Evolutionary conservation across 805 yeast species (phyloP).

Genomic region (Myxozyma mucilagina): DNA sequence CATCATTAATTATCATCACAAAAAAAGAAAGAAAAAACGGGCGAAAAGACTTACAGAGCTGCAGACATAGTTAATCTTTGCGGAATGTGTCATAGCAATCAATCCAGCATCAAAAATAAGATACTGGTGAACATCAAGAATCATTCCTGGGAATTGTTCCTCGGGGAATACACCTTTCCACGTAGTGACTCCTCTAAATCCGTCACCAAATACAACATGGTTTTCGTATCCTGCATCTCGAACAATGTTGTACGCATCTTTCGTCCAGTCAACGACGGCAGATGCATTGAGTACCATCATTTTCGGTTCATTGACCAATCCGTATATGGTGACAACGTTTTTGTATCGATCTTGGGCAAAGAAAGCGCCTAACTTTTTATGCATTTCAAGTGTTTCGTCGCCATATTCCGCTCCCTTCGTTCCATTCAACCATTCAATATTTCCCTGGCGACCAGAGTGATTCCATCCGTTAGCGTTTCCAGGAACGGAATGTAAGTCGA

Average conservation of each 20-base stretch:
- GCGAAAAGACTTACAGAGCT: conserved; percentile 30
- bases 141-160: conserved; percentile 56
- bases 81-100: conserved; percentile 38
- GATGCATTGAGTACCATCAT: conserved; percentile 53
- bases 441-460: conserved; percentile 67
- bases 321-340: conserved; percentile 75
- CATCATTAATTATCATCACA: background rate
- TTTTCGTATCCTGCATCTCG: conserved; percentile 52
- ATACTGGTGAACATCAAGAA: conserved; percentile 84
- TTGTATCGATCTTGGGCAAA: conserved; percentile 61
- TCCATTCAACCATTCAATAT: conserved; percentile 46
- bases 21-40: background rate
- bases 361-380: conserved; percentile 56
- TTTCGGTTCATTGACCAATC: conserved; percentile 77
- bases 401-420: conserved; percentile 48
- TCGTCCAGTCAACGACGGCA: conserved; percentile 56
- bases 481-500: conserved; percentile 80
- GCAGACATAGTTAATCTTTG: conserved; percentile 42
- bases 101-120: conserved; percentile 57
- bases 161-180: conserved; percentile 61
- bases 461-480: conserved; percentile 88
- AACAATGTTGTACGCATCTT: conserved; percentile 56
- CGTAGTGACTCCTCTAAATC: conserved; percentile 59
- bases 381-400: conserved; percentile 50
- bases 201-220: conserved; percentile 72